Base-by-base conservation (phyloP, 2,329 filamentous ascomycete species). In the Immersiporthe knoxdaviesiana region DNA sequence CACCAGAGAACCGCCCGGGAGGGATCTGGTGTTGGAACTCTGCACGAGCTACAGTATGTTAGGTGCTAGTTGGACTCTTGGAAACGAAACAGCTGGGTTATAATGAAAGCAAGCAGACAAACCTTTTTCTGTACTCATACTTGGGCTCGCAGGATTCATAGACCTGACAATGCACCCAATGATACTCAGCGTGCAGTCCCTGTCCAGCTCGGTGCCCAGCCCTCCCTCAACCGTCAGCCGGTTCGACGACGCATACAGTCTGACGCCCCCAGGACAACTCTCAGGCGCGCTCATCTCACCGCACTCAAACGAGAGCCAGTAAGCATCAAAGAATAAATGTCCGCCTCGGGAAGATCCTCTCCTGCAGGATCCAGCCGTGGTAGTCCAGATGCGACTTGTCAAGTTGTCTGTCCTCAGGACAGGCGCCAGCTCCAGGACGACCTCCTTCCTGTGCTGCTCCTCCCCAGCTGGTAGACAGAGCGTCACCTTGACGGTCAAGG, bases 291-390 rank as follows among this genome's bases (percentile, higher is more conserved):
- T 60, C 64, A 60, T 66, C 39, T 66, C 44, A 18, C 64, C 58
- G 32, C 64, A 66, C 3, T 60, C 64, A 27, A 66, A 66, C 3
- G 64, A 66, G n/a, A 66, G 32, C 64, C 64, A 66, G 64, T 66
- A 66, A 0, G 64, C 18, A 21, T 66, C 64, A 52, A 66, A 66
- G 37, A 66, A 60, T 1, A n/a, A 66, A 12, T 4, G 64, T 66
- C 21, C 64, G 39, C 37, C 64, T 47, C 12, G 64, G 64, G 18
- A 66, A 66, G 4, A 66, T 66, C 24, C 64, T 32, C 30, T 66
- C 64, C 11, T 66, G 64, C 14, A 66, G 39, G 24, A 66, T 50
- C 64, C 64, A 66, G 11, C 64, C 64, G 24, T 54, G 64, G n/a
- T 66, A 66, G 5, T 66, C 64, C 27, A 66, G 54, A 44, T 66